phyloP scores from a whole-genome alignment of 108 stramenopile genomes.

The Stephanodiscus minutulus region DNA sequence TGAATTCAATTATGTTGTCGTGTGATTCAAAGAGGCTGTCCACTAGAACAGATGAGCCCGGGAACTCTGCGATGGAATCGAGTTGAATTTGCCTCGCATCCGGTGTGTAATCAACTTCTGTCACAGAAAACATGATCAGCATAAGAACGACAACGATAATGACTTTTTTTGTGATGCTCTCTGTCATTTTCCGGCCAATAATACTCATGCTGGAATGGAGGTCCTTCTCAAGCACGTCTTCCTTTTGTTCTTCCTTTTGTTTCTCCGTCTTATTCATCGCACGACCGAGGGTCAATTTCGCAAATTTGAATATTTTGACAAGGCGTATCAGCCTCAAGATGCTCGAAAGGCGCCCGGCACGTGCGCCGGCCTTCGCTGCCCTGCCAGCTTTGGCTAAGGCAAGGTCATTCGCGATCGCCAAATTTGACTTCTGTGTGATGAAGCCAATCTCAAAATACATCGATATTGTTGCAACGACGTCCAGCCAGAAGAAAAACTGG shows the following conservation, averaged over 20 bases:
- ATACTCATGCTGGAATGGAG: constrained; percentile 53
- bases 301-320: constrained; percentile 53
- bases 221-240: constrained; percentile 45
- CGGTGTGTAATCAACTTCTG: constrained; percentile 33
- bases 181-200: constrained; percentile 58
- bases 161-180: constrained; percentile 52
- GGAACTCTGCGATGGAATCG: constrained; percentile 37
- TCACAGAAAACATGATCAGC: constrained; percentile 44
- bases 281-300: constrained; percentile 35
- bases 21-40: constrained; percentile 39
- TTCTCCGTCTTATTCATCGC: constrained; percentile 21
- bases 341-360: constrained; percentile 43
- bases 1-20: constrained; percentile 52
- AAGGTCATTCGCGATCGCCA: constrained; percentile 20
- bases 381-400: constrained; percentile 51
- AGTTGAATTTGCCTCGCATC: constrained; percentile 55
- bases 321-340: constrained; percentile 52
- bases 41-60: constrained; percentile 22
- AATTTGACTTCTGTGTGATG: constrained; percentile 14
- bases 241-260: background rate
- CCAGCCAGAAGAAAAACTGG: constrained; percentile 58
- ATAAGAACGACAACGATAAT: constrained; percentile 40
- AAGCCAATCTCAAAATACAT: constrained; percentile 47
- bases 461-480: constrained; percentile 42
- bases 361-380: constrained; percentile 53